phyloP scores from a whole-genome alignment of 2,329 filamentous ascomycete genomes.

The Clonostachys solani region DNA sequence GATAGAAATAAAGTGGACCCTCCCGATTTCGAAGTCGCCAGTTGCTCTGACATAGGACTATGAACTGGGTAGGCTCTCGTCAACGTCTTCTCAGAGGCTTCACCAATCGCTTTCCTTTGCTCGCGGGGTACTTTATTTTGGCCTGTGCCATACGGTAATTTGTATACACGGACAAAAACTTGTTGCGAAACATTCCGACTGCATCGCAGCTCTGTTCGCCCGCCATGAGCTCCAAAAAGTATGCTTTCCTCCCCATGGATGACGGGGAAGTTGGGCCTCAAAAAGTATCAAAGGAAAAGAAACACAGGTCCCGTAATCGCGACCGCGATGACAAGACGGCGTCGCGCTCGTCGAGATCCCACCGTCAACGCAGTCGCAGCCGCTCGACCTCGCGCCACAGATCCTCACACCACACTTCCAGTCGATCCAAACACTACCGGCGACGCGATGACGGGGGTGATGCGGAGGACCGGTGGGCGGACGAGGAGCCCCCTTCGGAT shows the following conservation, averaged over 20 bases:
- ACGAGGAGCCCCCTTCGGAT: slow-evolving; percentile 58
- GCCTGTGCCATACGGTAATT: no score
- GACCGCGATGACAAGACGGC: slow-evolving; percentile 24
- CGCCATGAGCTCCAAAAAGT: slow-evolving; percentile 53
- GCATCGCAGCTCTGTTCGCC: neutral
- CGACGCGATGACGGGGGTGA: slow-evolving; percentile 38
- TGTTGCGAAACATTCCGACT: no score
- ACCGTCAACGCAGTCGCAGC: slow-evolving; percentile 17
- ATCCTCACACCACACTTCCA: slow-evolving; percentile 12
- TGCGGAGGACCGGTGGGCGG: slow-evolving; percentile 77
- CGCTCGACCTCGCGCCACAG: slow-evolving; percentile 19
- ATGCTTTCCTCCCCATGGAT: slow-evolving; percentile 65
- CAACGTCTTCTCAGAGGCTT: no score
- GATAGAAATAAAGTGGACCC: no score
- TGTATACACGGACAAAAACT: no score
- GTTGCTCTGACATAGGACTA: no score
- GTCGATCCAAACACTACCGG: slow-evolving; percentile 35
- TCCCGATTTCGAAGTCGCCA: no score
- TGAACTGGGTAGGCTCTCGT: no score
- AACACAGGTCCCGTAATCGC: slow-evolving; percentile 33
- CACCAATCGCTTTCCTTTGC: no score
- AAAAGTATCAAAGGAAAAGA: slow-evolving; percentile 45
- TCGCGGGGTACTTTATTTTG: no score
- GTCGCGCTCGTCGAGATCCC: slow-evolving; percentile 11
- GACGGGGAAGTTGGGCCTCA: slow-evolving; percentile 55